phyloP scores from a whole-genome alignment of 441 rosid species.

The Gossypium aridum region DNA sequence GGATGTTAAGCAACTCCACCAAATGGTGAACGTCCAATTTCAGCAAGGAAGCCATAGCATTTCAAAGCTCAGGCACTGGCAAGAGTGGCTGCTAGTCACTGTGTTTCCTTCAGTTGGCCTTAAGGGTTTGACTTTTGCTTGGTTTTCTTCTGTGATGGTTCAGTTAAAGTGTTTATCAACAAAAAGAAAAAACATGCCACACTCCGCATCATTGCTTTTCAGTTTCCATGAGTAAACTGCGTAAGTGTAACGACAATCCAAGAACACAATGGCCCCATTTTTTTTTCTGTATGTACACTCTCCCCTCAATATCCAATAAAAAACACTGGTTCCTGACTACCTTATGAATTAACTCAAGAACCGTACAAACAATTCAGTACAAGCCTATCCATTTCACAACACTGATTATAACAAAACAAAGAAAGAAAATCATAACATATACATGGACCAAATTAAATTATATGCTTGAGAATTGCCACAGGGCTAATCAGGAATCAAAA shows the following conservation, averaged over 20 bases:
- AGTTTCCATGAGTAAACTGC: not conserved
- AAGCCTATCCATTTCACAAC: not conserved
- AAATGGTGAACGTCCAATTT: too few species aligned
- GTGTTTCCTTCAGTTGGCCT: too few species aligned
- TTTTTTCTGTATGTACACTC: not conserved
- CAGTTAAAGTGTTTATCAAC: too few species aligned
- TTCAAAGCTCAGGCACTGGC: too few species aligned
- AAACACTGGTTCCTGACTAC: not conserved
- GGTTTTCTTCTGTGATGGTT: too few species aligned
- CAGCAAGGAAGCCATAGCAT: too few species aligned
- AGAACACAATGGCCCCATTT: not conserved
- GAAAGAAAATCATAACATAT: not conserved
- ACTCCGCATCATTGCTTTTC: not conserved
- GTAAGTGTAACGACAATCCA: not conserved
- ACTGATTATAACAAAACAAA: not conserved
- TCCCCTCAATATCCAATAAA: not conserved
- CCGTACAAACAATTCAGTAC: not conserved
- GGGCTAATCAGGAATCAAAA: not conserved
- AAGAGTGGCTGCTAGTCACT: too few species aligned
- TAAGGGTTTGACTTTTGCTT: too few species aligned
- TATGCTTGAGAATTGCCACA: not conserved
- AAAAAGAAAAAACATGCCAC: not conserved
- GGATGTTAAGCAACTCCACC: too few species aligned
- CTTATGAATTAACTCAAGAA: not conserved
- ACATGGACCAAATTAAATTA: not conserved